Conservation (phyloP, 2,329 filamentous ascomycete genomes). For the Ophidiomyces ophidiicola region DNA sequence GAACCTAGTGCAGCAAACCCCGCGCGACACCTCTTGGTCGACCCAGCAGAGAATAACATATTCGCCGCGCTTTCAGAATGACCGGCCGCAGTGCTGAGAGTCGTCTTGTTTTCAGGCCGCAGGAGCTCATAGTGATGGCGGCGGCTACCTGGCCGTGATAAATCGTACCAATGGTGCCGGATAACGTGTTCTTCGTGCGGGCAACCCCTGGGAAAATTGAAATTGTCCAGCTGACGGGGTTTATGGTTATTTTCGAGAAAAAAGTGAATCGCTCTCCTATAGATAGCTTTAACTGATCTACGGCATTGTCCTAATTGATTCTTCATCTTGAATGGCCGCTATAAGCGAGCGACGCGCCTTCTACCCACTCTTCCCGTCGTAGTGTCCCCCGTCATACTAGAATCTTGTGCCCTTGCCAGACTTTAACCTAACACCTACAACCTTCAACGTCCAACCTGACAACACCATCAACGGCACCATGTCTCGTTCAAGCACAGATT, state of each 20-base stretch:
- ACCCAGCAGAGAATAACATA: too few species aligned
- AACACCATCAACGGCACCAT: conserved; percentile 27
- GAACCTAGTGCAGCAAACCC: too few species aligned
- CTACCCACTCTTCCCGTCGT: conserved; percentile 23
- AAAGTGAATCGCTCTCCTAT: conserved; percentile 2
- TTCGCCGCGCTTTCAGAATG: too few species aligned
- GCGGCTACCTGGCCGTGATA: too few species aligned
- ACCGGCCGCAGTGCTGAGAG: too few species aligned
- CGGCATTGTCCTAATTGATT: conserved; percentile 6
- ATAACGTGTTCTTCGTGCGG: neutral
- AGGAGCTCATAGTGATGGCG: too few species aligned
- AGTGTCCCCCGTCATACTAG: conserved; percentile 15
- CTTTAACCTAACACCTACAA: conserved; percentile 17
- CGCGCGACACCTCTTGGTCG: too few species aligned
- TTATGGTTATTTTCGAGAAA: conserved; percentile 1
- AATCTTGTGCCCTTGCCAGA: conserved; percentile 4
- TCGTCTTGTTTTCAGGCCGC: too few species aligned
- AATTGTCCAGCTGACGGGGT: neutral
- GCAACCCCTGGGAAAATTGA: neutral
- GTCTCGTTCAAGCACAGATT: conserved; percentile 40
- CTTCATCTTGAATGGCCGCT: conserved; percentile 8
- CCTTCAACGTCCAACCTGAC: conserved; percentile 22
- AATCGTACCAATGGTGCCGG: neutral
- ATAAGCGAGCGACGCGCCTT: conserved; percentile 18
- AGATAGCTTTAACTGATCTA: conserved; percentile 10